Percentiles rank a stretch among this genome's conserved stretches.
Conservation (phyloP, 2,329 filamentous ascomycete genomes). For the Aspergillus glaucus region DNA sequence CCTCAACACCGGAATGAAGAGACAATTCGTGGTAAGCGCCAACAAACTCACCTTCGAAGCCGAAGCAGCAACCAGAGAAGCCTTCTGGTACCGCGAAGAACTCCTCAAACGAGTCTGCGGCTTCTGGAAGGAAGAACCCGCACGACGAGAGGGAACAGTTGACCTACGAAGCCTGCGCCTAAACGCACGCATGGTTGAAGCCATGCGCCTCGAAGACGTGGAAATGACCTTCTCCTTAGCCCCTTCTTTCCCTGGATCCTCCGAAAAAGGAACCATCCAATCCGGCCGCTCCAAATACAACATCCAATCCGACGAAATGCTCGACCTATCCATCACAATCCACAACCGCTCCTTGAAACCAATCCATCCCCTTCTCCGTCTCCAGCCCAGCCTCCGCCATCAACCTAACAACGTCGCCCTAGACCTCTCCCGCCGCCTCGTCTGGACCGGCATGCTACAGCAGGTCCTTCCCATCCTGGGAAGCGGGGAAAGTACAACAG, state of each 20-base stretch:
- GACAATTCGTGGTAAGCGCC: constrained; percentile 87
- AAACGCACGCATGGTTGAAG: constrained; percentile 72
- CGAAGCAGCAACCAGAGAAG: constrained; percentile 70
- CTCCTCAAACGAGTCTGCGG: constrained; percentile 66
- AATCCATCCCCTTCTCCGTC: constrained; percentile 65
- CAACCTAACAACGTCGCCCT: constrained; percentile 66
- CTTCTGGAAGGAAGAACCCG: constrained; percentile 61
- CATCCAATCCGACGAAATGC: constrained; percentile 55
- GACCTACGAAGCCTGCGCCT: constrained; percentile 72
- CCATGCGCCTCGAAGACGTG: constrained; percentile 72
- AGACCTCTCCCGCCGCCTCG: constrained; percentile 74
- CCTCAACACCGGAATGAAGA: constrained; percentile 71
- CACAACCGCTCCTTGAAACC: constrained; percentile 64
- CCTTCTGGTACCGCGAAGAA: constrained; percentile 86
- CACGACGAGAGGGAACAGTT: constrained; percentile 58
- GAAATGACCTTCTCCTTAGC: constrained; percentile 51
- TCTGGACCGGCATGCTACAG: constrained; percentile 80
- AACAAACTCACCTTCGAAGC: constrained; percentile 71
- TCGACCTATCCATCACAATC: constrained; percentile 64
- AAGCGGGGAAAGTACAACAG: constrained; percentile 53
- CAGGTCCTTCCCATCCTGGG: constrained; percentile 60
- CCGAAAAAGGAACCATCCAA: constrained; percentile 27
- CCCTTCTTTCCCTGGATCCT: constrained; percentile 20
- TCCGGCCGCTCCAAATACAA: constrained; percentile 43
- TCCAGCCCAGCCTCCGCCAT: constrained; percentile 70